Evolutionary conservation across 2,329 filamentous ascomycete genomes (phyloP), one percentile per base, ranked within the genome.

Genomic region (Aspergillus hiratsukae): DNA sequence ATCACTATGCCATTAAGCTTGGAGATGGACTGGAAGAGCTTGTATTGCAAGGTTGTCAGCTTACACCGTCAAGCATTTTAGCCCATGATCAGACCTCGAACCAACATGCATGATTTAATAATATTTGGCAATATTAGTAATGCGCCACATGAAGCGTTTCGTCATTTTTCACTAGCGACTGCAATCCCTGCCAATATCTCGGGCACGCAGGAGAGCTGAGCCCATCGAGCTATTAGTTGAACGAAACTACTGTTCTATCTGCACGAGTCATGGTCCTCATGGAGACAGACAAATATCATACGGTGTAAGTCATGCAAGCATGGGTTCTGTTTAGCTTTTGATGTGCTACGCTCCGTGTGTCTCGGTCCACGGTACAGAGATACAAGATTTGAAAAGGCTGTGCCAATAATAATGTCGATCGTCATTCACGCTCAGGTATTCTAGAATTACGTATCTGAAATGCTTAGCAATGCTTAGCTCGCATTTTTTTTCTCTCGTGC

Each of bases 381-480:
- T n/a, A n/a, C 8, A 43, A 21, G 3, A 17, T 19, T 19, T 23
- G n/a, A 43, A 43, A 7, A 11, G 8, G 14, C 21, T 7, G 27
- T 46, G 10, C 11, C 23, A 46, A 14, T 46, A 23, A 21, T 23
- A 46, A 23, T 25, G 23, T 46, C 43, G 43, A 27, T 46, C 43
- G 5, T 46, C 21, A 46, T 23, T 45, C 19, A 11, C 10, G 4
- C 5, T 46, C 31, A 17, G 43, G 21, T 9, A 46, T 21, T 23
- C 10, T 21, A n/a, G 4, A 21, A 46, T 46, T 46, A 53, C 52
- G 40, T 46, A 48, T 57, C 46, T 37, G 29, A 27, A 52, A 50
- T 52, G 55, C 55, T 57, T 57, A 28, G 51, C 43, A 9, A 23
- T 45, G 48, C 55, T 57, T 57, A 54, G 49, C 31, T 48, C 48